Evolutionary conservation across 75 land plant genomes (phyloP), one percentile per base, ranked within the genome.

Genomic region (Isoetes taiwanensis): DNA sequence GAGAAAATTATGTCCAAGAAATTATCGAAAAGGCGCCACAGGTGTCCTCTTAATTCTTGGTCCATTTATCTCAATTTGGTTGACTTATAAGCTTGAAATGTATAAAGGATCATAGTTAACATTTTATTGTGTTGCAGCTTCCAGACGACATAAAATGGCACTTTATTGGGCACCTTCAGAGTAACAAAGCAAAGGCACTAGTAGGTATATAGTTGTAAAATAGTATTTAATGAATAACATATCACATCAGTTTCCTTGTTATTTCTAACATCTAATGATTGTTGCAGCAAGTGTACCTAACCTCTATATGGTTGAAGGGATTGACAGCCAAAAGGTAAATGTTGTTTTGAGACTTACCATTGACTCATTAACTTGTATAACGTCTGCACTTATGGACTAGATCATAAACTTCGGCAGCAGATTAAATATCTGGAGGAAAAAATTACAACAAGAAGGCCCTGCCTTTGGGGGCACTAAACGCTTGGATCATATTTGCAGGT

Each of bases 121-220:
- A 26, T 30, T 4, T 16, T 54, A n/a, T 41, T 41, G 5, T 58
- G 5, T 58, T 28, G 78, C 81, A 90, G 97, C 78, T 90, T 64
- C 97, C 97, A 27, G 78, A 62, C 10, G 97, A 90, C 59, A 86
- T 86, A 6, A 73, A 86, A 48, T 90, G 97, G 97, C 91, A 90
- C 72, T 90, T 86, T 32, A 74, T 90, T 38, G 97, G 97, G 26
- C 83, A 90, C 70, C 60, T 90, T 52, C 97, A 90, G 56, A 90
- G 97, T 79, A 90, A 90, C 68, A 90, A 90, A 69, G 93, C 82
- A 14, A 90, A 82, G 55, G 38, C 87, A 32, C 73, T 90, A 32
- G 57, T 90, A 41, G 53, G 96, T 90, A 71, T 63, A 71, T 59
- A 31, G 42, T 35, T 57, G 12, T 62, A 0, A 6, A 25, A 21